Percentiles rank a stretch among this genome's conserved stretches.
Evolutionary conservation across 73 alveolate species (phyloP).

Genomic region (Symbiodinium natans): DNA sequence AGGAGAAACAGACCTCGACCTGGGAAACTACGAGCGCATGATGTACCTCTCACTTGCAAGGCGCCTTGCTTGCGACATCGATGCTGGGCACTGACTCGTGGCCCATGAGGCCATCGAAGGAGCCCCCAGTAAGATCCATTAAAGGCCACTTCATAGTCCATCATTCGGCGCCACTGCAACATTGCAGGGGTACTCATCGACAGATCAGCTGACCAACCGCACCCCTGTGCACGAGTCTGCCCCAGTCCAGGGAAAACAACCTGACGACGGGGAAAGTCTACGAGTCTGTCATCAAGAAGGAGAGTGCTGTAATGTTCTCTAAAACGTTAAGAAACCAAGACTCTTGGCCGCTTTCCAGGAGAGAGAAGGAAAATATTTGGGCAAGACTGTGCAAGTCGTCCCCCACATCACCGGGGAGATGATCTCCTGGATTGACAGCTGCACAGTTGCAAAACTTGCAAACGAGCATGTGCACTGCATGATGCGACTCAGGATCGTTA

Average conservation of each 20-base stretch:
- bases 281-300: slow-evolving; percentile 91
- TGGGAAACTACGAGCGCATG: slow-evolving; percentile 95
- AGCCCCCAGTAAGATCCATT: not conserved
- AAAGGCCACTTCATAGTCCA: too few species aligned
- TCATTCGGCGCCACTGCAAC: too few species aligned
- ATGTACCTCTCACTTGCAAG: slow-evolving; percentile 57
- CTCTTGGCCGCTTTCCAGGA: slow-evolving; percentile 77
- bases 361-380: slow-evolving; percentile 93
- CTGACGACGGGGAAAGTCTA: slow-evolving; percentile 94
- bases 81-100: not conserved
- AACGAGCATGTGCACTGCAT: too few species aligned
- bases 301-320: not conserved
- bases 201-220: too few species aligned
- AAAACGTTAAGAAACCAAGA: too few species aligned
- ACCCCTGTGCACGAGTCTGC: too few species aligned
- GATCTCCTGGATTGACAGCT: slow-evolving; percentile 63
- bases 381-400: slow-evolving; percentile 94
- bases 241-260: slow-evolving; percentile 75
- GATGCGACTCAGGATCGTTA: too few species aligned
- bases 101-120: not conserved
- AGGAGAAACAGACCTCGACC: slow-evolving; percentile 94
- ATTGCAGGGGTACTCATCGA: too few species aligned
- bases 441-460: slow-evolving; percentile 29
- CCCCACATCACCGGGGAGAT: slow-evolving; percentile 95
- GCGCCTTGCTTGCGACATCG: too few species aligned